phyloP scores from a whole-genome alignment of 495 filamentous ascomycete genomes.

The Talaromyces nanjingensis region DNA sequence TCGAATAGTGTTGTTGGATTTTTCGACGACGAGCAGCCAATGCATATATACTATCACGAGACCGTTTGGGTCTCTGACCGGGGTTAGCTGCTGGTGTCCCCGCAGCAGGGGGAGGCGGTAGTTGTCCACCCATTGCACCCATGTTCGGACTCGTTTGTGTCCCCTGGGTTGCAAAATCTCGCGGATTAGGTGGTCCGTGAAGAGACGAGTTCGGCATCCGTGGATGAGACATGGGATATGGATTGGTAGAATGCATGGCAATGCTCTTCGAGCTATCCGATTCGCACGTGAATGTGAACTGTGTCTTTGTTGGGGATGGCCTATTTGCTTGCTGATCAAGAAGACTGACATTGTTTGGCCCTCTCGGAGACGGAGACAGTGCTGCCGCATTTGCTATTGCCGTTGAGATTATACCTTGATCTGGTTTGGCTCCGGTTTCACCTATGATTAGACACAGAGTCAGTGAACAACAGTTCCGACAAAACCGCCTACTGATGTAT shows the following conservation, averaged over 20 bases:
- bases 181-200: conserved; percentile 22
- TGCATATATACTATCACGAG: conserved; percentile 51
- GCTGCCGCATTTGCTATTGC: conserved; percentile 88
- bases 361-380: conserved; percentile 49
- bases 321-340: conserved; percentile 60
- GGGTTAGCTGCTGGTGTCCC: conserved; percentile 25
- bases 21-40: conserved; percentile 61
- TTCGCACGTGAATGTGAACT: conserved; percentile 90
- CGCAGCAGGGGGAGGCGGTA: conserved; percentile 29
- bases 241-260: conserved; percentile 35
- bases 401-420: conserved; percentile 75
- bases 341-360: conserved; percentile 68
- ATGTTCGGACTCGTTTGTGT: conserved; percentile 57
- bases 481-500: neutral
- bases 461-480: conserved; percentile 7
- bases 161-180: conserved; percentile 47
- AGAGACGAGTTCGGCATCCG: conserved; percentile 27
- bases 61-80: conserved; percentile 51
- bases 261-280: conserved; percentile 63
- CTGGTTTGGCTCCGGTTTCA: conserved; percentile 28
- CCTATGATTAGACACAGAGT: conserved; percentile 14
- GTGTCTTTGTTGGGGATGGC: conserved; percentile 58
- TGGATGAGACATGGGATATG: conserved; percentile 22
- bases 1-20: conserved; percentile 62
- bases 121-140: conserved; percentile 22